phyloP scores from a whole-genome alignment of 352 stramenopile species.

The Pythium scleroteichum region DNA sequence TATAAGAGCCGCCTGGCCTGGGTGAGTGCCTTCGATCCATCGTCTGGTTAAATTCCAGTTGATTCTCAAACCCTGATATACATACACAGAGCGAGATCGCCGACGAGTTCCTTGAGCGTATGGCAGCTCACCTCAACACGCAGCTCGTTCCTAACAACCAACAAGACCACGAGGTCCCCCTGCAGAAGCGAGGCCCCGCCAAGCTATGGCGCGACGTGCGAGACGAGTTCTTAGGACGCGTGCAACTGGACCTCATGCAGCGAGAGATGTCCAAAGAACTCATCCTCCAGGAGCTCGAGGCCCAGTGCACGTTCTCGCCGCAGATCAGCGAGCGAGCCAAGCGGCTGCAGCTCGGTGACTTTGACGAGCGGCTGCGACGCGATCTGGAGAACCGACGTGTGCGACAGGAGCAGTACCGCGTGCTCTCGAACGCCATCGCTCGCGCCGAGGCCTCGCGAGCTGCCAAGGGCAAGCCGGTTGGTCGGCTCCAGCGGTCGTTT shows the following conservation, averaged over 20 bases:
- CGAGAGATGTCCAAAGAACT: constrained; percentile 47
- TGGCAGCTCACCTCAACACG: constrained; percentile 35
- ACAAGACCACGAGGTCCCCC: not conserved
- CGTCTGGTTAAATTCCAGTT: too few relatives aligned
- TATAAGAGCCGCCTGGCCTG: constrained; percentile 71
- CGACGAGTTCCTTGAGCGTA: constrained; percentile 63
- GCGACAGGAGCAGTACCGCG: constrained; percentile 37
- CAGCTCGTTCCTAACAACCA: constrained; percentile 23
- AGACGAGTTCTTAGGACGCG: constrained; percentile 62
- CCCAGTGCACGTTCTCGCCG: constrained; percentile 58
- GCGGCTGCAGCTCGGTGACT: constrained; percentile 48
- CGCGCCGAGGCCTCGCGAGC: constrained; percentile 11
- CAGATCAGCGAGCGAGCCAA: constrained; percentile 39
- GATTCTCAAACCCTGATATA: too few relatives aligned
- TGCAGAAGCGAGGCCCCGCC: not conserved
- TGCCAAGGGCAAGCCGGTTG: not conserved
- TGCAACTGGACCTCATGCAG: constrained; percentile 62
- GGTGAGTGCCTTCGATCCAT: too few relatives aligned
- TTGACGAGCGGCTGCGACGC: constrained; percentile 57
- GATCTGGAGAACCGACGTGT: constrained; percentile 51
- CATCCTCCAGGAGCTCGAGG: constrained; percentile 54
- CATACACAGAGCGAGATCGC: constrained; percentile 48
- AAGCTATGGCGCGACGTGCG: constrained; percentile 51
- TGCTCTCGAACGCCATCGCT: constrained; percentile 19
- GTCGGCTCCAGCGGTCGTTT: constrained; percentile 29